These are phyloP conservation scores for Hevea brasiliensis DNA, from an alignment of 345 rosid genomes.

Conservation along the genomic window DNA sequence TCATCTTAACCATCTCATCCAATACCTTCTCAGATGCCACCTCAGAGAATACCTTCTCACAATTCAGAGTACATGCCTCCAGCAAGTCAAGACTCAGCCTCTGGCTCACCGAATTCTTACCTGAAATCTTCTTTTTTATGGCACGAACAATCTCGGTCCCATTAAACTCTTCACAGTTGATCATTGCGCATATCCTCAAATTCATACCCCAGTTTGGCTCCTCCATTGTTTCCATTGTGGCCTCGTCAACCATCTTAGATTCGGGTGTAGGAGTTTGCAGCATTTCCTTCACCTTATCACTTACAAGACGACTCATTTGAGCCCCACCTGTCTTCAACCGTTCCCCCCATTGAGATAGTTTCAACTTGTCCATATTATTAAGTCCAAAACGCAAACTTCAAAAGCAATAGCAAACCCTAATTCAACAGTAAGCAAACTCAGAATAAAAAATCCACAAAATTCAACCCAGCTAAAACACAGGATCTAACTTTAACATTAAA, in stretches of 20 bases:
- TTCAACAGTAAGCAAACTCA: neutral
- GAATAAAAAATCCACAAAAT: too few species aligned
- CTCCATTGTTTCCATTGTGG: slow-evolving; percentile 63
- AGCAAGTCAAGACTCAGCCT: slow-evolving; percentile 72
- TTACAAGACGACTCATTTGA: slow-evolving; percentile 72
- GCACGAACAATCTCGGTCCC: slow-evolving; percentile 67
- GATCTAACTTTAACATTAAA: too few species aligned
- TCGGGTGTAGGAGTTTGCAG: slow-evolving; percentile 76
- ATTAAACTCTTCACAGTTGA: slow-evolving; percentile 62
- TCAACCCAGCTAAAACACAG: too few species aligned
- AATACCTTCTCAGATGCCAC: slow-evolving; percentile 72
- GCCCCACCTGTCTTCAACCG: slow-evolving; percentile 72
- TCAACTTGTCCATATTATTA: slow-evolving; percentile 63
- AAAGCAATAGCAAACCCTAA: slow-evolving; percentile 16
- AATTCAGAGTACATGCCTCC: slow-evolving; percentile 74
- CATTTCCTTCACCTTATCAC: slow-evolving; percentile 81
- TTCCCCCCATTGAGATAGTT: slow-evolving; percentile 72
- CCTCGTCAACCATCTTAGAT: slow-evolving; percentile 84
- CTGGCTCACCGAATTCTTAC: slow-evolving; percentile 56
- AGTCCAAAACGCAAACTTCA: slow-evolving; percentile 12
- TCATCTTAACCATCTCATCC: slow-evolving; percentile 85
- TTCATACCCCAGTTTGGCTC: slow-evolving; percentile 91
- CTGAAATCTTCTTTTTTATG: slow-evolving; percentile 66
- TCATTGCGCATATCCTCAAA: slow-evolving; percentile 81
- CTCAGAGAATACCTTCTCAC: slow-evolving; percentile 76